These are phyloP conservation scores for Leccinum glutinopallens DNA, from an alignment of 1,284 basidiomycete genomes.

Conservation along the genomic window DNA sequence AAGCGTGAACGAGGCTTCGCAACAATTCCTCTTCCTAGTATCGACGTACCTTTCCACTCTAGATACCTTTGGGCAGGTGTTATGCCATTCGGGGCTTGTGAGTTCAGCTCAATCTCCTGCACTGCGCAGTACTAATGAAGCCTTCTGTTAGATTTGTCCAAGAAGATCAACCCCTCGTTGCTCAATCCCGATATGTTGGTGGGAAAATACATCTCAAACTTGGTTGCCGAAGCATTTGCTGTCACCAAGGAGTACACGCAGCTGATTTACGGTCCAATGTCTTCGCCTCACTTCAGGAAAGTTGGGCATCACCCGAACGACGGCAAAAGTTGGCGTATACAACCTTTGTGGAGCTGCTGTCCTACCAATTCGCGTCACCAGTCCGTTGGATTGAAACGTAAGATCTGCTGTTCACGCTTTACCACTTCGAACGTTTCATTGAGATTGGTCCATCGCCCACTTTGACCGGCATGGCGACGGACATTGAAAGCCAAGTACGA, in stretches of 20 bases:
- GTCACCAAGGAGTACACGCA: slow-evolving; percentile 91
- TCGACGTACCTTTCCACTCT: slow-evolving; percentile 99
- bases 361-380: slow-evolving; percentile 95
- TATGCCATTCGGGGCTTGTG: slow-evolving; percentile 92
- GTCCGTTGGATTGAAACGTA: slow-evolving; percentile 99
- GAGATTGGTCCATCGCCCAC: slow-evolving; percentile 97
- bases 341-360: slow-evolving; percentile 94
- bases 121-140: slow-evolving; percentile 25
- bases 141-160: slow-evolving; percentile 78
- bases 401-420: slow-evolving; percentile 90
- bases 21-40: slow-evolving; percentile 94
- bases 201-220: slow-evolving; percentile 96
- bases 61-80: slow-evolving; percentile 99
- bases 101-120: slow-evolving; percentile 32
- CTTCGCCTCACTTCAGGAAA: slow-evolving; percentile 90
- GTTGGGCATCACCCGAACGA: slow-evolving; percentile 81
- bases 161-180: slow-evolving; percentile 91
- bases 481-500: slow-evolving; percentile 98
- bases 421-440: slow-evolving; percentile 90
- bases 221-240: slow-evolving; percentile 94
- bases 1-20: slow-evolving; percentile 96
- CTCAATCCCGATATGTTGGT: slow-evolving; percentile 92
- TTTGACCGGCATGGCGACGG: slow-evolving; percentile 94
- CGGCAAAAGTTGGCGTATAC: slow-evolving; percentile 93
- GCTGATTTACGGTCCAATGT: slow-evolving; percentile 93